phyloP scores from a whole-genome alignment of 2,329 filamentous ascomycete genomes.

The Fusarium mexicanum region DNA sequence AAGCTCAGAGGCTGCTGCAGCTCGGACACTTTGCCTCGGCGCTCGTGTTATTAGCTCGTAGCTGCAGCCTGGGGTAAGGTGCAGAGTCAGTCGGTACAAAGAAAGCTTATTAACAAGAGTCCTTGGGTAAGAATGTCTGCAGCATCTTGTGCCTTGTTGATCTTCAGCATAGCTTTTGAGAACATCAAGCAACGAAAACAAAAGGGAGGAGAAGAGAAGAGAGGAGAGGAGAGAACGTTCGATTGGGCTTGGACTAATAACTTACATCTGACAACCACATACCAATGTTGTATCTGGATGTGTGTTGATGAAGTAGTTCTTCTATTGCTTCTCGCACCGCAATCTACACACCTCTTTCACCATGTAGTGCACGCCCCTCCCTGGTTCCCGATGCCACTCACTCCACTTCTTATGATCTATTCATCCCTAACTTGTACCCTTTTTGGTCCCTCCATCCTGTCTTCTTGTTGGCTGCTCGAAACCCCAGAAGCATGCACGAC shows the following conservation, averaged over 20 bases:
- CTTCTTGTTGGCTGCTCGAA: constrained; percentile 38
- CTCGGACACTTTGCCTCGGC: constrained; percentile 23
- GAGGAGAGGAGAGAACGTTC: background rate
- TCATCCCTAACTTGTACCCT: constrained; percentile 32
- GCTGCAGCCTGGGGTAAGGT: constrained; percentile 18
- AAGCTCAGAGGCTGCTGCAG: background rate
- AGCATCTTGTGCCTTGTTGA: background rate
- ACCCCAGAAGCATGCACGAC: constrained; percentile 24
- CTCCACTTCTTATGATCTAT: constrained; percentile 41
- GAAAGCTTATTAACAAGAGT: constrained; percentile 14
- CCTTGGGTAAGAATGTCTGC: background rate
- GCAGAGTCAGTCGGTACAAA: constrained; percentile 1
- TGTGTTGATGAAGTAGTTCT: constrained; percentile 5
- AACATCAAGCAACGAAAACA: background rate
- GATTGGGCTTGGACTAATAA: background rate
- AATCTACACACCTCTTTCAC: constrained; percentile 3
- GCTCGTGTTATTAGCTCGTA: constrained; percentile 14
- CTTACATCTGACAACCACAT: constrained; percentile 7
- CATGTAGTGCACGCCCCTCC: constrained; percentile 31
- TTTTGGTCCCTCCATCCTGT: constrained; percentile 32
- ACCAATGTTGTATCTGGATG: background rate
- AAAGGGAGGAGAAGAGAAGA: background rate
- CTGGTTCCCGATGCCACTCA: constrained; percentile 36
- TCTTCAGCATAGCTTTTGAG: background rate
- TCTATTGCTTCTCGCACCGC: background rate